phyloP scores from a whole-genome alignment of 2,329 filamentous ascomycete species.

The Verticillium alfalfae region DNA sequence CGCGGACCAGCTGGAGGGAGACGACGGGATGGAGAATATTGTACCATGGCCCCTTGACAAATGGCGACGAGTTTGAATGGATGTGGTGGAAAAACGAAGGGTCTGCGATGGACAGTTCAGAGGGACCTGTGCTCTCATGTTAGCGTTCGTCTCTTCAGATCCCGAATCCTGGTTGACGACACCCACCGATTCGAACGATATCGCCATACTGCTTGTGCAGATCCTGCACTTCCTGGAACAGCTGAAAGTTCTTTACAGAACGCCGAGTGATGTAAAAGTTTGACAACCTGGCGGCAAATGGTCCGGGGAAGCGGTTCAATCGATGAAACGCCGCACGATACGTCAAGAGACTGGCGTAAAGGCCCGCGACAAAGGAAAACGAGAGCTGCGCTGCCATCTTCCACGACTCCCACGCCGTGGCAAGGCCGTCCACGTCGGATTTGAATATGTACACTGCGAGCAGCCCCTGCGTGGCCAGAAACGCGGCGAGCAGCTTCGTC shows the following conservation, averaged over 20 bases:
- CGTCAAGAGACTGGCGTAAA: conserved; percentile 13
- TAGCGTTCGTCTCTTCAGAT: background rate
- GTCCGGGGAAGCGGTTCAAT: conserved; percentile 19
- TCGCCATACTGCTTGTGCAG: conserved; percentile 21
- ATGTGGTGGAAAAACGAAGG: conserved; percentile 19
- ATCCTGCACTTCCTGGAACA: conserved; percentile 17
- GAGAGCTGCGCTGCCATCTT: conserved; percentile 1
- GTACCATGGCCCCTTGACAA: conserved; percentile 26
- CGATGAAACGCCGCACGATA: conserved; percentile 18
- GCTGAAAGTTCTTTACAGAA: conserved; percentile 13
- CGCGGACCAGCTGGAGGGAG: conserved; percentile 22
- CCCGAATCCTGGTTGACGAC: no score
- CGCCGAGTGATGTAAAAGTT: conserved; percentile 15
- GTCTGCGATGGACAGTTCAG: conserved; percentile 23
- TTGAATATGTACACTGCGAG: background rate
- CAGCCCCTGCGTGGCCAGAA: conserved; percentile 3
- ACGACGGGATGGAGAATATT: conserved; percentile 19
- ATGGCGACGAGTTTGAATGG: conserved; percentile 20
- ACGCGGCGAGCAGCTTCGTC: conserved; percentile 6
- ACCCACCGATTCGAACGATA: conserved; percentile 20
- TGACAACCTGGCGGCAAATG: conserved; percentile 17
- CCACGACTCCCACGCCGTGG: background rate
- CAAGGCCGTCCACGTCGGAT: background rate
- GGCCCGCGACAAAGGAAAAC: conserved; percentile 4
- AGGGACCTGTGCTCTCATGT: conserved; percentile 15